Conservation (phyloP, 345 rosid species). For the Citrus mangshanensis region DNA sequence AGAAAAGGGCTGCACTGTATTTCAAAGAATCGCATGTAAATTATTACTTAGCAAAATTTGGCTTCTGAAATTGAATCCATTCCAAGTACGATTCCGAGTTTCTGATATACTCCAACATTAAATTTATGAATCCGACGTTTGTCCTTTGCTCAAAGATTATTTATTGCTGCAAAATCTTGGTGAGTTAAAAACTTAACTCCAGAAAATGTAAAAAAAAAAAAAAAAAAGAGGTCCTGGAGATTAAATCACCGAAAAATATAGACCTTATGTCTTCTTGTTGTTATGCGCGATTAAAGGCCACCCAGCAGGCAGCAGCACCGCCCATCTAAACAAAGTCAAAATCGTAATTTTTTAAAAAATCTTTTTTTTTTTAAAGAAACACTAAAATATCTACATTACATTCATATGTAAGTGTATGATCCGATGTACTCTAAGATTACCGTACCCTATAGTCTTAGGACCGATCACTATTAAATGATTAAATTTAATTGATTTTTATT, state of each 20-base stretch:
- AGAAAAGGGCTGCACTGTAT: too few relatives aligned
- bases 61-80: background rate
- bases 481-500: too few relatives aligned
- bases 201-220: background rate
- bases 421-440: too few relatives aligned
- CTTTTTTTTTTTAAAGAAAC: accelerated
- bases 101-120: background rate
- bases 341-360: background rate
- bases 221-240: background rate
- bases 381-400: too few relatives aligned
- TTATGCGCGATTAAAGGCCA: background rate
- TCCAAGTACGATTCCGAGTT: background rate
- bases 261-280: background rate
- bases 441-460: too few relatives aligned
- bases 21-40: too few relatives aligned
- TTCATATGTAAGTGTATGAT: too few relatives aligned
- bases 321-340: background rate
- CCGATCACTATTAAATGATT: too few relatives aligned
- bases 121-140: background rate
- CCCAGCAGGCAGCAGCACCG: background rate
- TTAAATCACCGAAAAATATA: background rate
- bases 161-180: background rate
- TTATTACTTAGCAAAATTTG: background rate
- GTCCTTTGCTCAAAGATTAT: background rate
- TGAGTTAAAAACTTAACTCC: background rate